A percentile compares a stretch with the other conserved stretches of the same genome.
These are phyloP conservation scores for Avicennia marina DNA, from an alignment of 257 asterid species.

Conservation along the genomic window DNA sequence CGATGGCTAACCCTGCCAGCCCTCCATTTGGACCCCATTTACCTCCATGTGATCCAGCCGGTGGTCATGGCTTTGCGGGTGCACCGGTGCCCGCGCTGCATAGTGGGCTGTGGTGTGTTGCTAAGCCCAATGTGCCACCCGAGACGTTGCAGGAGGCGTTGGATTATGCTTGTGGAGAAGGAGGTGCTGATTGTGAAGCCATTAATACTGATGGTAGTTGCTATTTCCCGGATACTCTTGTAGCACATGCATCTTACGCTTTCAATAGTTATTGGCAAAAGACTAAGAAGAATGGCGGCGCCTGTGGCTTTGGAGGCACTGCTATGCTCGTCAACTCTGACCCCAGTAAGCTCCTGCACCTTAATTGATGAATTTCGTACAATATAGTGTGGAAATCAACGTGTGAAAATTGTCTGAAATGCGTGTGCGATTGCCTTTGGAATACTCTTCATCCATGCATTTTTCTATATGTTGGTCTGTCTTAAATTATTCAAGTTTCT, in stretches of 20 bases:
- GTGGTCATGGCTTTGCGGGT: slow-evolving; percentile 24
- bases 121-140: slow-evolving; percentile 85
- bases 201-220: slow-evolving; percentile 64
- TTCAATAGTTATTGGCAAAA: slow-evolving; percentile 93
- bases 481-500: no score
- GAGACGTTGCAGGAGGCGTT: slow-evolving; percentile 77
- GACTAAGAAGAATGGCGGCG: slow-evolving; percentile 64
- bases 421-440: no score
- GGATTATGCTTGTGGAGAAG: slow-evolving; percentile 90
- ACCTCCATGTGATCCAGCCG: slow-evolving; percentile 69
- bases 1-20: slow-evolving; percentile 35
- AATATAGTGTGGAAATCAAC: neutral
- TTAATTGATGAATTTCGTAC: neutral
- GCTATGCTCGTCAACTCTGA: slow-evolving; percentile 83
- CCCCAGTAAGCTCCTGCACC: slow-evolving; percentile 51
- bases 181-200: slow-evolving; percentile 77
- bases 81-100: slow-evolving; percentile 33
- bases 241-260: slow-evolving; percentile 90
- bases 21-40: slow-evolving; percentile 61
- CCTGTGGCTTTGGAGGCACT: slow-evolving; percentile 87
- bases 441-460: neutral
- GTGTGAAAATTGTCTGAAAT: neutral
- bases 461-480: neutral
- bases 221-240: slow-evolving; percentile 56
- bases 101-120: slow-evolving; percentile 80